phyloP scores from a whole-genome alignment of 2,329 filamentous ascomycete genomes.

The Aspergillus phoenicis region DNA sequence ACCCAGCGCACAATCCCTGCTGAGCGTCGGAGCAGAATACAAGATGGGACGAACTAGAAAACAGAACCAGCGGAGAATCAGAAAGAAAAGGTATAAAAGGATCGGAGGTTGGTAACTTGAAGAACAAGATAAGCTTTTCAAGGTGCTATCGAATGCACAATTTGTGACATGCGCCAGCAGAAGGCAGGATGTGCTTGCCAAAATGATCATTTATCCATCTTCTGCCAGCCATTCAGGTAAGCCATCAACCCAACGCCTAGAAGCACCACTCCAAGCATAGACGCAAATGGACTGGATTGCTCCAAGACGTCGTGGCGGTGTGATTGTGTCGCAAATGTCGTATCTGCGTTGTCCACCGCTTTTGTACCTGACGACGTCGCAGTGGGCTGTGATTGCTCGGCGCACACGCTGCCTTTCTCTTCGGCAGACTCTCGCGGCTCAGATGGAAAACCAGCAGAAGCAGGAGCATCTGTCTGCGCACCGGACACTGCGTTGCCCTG shows the following conservation, averaged over 20 bases:
- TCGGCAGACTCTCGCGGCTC: constrained; percentile 17
- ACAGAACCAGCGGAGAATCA: constrained; percentile 15
- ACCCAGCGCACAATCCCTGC: constrained; percentile 13
- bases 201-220: constrained; percentile 49
- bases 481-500: constrained; percentile 32
- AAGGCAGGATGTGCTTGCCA: constrained; percentile 11
- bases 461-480: constrained; percentile 16
- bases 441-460: constrained; percentile 4
- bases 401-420: constrained; percentile 17
- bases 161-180: neutral
- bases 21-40: constrained; percentile 19
- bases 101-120: constrained; percentile 15
- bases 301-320: constrained; percentile 45
- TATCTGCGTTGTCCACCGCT: constrained; percentile 43
- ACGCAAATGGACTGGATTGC: constrained; percentile 72
- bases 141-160: neutral
- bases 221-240: constrained; percentile 81
- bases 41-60: constrained; percentile 13
- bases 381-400: constrained; percentile 42
- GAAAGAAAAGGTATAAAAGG: constrained; percentile 18
- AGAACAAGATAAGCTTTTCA: constrained; percentile 10
- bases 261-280: constrained; percentile 79
- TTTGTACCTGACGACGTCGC: constrained; percentile 52
- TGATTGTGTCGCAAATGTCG: constrained; percentile 45
- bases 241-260: constrained; percentile 83